Percentiles rank a stretch among this genome's conserved stretches.
Evolutionary conservation across 352 stramenopile species (phyloP).

Genomic region (Pythium scleroteichum): DNA sequence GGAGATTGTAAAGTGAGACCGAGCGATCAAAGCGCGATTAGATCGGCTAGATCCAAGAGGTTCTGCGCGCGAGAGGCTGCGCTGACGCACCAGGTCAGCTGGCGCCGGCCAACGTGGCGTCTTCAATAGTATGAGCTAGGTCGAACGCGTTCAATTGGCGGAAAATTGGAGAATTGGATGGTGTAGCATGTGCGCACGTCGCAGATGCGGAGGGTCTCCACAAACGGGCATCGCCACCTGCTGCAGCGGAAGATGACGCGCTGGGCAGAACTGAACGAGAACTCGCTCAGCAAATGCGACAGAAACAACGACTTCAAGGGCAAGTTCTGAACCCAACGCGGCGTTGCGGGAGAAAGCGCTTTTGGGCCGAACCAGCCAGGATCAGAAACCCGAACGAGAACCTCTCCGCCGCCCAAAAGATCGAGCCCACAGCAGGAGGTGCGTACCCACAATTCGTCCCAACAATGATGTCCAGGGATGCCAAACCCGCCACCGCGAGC

Average conservation of each 20-base stretch:
- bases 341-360: no score
- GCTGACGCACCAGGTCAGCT: not conserved
- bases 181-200: conserved; percentile 15
- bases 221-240: not conserved
- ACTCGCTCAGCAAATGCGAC: no score
- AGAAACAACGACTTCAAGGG: no score
- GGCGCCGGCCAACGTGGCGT: conserved; percentile 2
- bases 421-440: no score
- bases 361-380: no score
- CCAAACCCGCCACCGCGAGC: no score
- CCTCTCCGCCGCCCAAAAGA: no score
- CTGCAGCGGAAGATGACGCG: conserved; percentile 1
- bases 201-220: not conserved
- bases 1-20: not conserved
- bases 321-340: no score
- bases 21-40: not conserved
- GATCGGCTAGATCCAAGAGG: not conserved
- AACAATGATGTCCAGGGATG: no score
- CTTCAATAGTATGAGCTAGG: not conserved
- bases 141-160: not conserved
- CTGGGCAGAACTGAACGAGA: not conserved
- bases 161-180: not conserved
- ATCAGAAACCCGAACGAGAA: no score
- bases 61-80: no score
- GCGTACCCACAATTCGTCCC: no score